phyloP scores from a whole-genome alignment of 192 early-diverging fungal species.

The Paraglomus brasilianum region DNA sequence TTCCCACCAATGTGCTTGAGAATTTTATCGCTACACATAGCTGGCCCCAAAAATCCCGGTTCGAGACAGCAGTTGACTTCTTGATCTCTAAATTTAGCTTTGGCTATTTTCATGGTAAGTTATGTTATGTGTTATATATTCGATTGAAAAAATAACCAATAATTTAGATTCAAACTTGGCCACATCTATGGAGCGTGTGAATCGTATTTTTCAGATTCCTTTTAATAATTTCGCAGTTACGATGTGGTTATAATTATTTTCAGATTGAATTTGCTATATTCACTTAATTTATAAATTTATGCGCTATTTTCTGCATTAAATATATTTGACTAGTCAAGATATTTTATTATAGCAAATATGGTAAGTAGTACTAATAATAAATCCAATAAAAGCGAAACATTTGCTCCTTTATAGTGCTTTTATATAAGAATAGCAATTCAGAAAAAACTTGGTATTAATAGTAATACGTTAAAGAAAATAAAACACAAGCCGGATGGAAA shows the following conservation, averaged over 20 bases:
- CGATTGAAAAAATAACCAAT: constrained; percentile 10
- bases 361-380: too few relatives aligned
- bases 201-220: constrained; percentile 24
- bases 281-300: constrained; percentile 17
- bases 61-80: constrained; percentile 16
- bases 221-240: too few relatives aligned
- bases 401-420: constrained; percentile 1
- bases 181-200: constrained; percentile 16
- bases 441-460: constrained; percentile 5
- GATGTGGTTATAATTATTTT: constrained; percentile 6
- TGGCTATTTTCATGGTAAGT: constrained; percentile 14
- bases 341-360: too few relatives aligned
- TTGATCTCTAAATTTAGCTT: constrained; percentile 9
- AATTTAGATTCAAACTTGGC: constrained; percentile 16
- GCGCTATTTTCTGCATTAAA: background rate
- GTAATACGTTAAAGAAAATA: background rate
- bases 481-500: background rate
- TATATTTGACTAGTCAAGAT: background rate
- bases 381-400: constrained; percentile 19
- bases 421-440: background rate
- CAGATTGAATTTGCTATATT: background rate
- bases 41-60: constrained; percentile 6
- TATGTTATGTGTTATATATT: background rate
- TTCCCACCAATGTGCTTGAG: constrained; percentile 2
- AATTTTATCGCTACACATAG: constrained; percentile 16